Base-by-base conservation (phyloP, 108 stramenopile species). In the Pseudonitzschia pungens region DNA sequence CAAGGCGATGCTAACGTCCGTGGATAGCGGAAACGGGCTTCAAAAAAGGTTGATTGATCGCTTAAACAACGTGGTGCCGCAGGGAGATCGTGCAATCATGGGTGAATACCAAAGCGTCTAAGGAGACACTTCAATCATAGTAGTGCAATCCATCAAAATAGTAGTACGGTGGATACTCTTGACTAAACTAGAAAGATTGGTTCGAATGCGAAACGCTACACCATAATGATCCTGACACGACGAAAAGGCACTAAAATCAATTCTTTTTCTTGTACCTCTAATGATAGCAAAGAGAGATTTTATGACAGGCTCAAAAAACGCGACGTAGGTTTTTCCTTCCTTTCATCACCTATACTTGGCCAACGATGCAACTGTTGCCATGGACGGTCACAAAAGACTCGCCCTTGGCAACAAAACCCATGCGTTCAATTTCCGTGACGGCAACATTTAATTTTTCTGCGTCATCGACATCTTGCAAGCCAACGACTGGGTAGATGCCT, bases 91-190 rank as follows among this genome's bases (percentile, higher is more conserved):
- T 75, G 80, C 73, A 1, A 56, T 91, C 44, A 79, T 80, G 53
- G 91, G 89, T 48, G 91, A 95, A 72, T 95, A 90, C 63, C 91
- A 92, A 72, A 90, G 88, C 58, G 82, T 87, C 69, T 95, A 84
- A 83, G 21, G 20, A 9, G 9, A 43, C 11, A 43, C n/a, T n/a
- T n/a, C n/a, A 43, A 43, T 43, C 16, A 48, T 48, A 48, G 45
- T 2, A 48, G 36, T 36, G 36, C n/a, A n/a, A n/a, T n/a, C n/a
- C n/a, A 36, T 36, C 36, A 36, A 5, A 36, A 36, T 36, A 36
- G 36, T 36, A 36, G 36, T 36, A 36, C 2, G 2, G 6, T 36
- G 2, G 36, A 36, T 36, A 5, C 4, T 2, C 36, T 36, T 36
- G 36, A 36, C 4, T 36, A 36, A 36, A 6, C 6, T 5, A 36